Evolutionary conservation across 176 grass and related monocot genomes (phyloP), one percentile per base, ranked within the genome.

Genomic region (Carex myosuroides): DNA sequence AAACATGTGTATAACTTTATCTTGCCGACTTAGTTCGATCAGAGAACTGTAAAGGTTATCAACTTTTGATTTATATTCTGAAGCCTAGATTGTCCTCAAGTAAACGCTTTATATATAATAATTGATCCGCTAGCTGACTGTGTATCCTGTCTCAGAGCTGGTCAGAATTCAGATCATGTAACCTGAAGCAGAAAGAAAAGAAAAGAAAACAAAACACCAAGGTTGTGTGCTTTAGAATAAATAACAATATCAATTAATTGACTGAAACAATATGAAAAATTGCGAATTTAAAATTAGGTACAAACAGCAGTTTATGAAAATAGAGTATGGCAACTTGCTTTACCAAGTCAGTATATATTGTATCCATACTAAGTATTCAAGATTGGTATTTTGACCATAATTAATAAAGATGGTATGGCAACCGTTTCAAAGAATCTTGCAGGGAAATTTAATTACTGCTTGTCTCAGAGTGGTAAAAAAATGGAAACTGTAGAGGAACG

Each of bases 401-500:
- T 18, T 17, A 69, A 41, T 13, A 68, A 41, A 69, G 26, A 66
- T 33, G 35, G 64, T 6, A 5, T 46, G 10, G 1, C 37, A 21
- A 46, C 18, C 13, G 68, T 20, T 70, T 3, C 18, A 71, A 44
- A 5, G 68, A 46, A 71, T 71, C 68, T 44, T 11, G 68, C 74
- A 83, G 13, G 20, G 60, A 77, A 92, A 61, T 50, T 12, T 50
- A 50, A 50, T 70, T 60, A 85, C 65, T 10, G 80, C 54, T 94
- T 90, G 90, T 94, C 87, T 88, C 73, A 71, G 79, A 86, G 89
- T 85, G 87, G 84, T 83, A 70, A 85, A 83, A 83, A 78, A 48
- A 46, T 21, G 74, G 63, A 85, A 87, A 63, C 30, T 84, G 74
- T 83, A 86, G 82, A 64, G 12, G 87, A 83, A 81, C 46, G 78